A percentile compares a stretch with the other conserved stretches of the same genome.
phyloP scores from a whole-genome alignment of 257 asterid genomes.

The Hygrophila difformis region DNA sequence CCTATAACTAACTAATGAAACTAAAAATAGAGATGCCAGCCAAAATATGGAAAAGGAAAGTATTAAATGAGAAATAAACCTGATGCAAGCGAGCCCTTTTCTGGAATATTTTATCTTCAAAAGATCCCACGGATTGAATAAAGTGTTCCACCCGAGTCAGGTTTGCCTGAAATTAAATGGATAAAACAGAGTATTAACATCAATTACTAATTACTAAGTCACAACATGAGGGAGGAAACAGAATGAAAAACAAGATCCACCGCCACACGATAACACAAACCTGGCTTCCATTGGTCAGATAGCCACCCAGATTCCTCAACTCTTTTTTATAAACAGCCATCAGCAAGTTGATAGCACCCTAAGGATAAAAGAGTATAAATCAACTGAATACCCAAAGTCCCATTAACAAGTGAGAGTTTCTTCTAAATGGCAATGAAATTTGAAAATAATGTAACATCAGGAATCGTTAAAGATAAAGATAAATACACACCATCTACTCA shows the following conservation, averaged over 20 bases:
- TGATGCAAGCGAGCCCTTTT: constrained; percentile 87
- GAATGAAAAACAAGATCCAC: constrained; percentile 5
- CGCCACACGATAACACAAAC: constrained; percentile 28
- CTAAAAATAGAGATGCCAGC: too few relatives aligned
- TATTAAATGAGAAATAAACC: constrained; percentile 31
- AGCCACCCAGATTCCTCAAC: constrained; percentile 68
- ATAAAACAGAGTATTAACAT: constrained; percentile 8
- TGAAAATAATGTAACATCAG: too few relatives aligned
- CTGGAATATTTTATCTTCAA: constrained; percentile 82
- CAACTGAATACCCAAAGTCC: too few relatives aligned
- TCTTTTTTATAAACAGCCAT: constrained; percentile 95
- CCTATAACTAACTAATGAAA: too few relatives aligned
- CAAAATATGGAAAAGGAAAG: neutral
- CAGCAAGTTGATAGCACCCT: constrained; percentile 96
- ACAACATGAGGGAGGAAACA: constrained; percentile 3
- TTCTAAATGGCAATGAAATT: too few relatives aligned
- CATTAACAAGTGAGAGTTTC: neutral
- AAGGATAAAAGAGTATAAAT: constrained; percentile 15
- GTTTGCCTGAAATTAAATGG: constrained; percentile 55
- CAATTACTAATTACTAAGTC: constrained; percentile 13
- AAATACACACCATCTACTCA: too few relatives aligned
- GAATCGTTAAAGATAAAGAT: too few relatives aligned
- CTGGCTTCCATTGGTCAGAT: constrained; percentile 82
- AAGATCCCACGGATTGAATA: constrained; percentile 93
- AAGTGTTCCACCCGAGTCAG: constrained; percentile 76